Evolutionary conservation across 768 basidiomycete species (phyloP).

Genomic region (Mycena pura): DNA sequence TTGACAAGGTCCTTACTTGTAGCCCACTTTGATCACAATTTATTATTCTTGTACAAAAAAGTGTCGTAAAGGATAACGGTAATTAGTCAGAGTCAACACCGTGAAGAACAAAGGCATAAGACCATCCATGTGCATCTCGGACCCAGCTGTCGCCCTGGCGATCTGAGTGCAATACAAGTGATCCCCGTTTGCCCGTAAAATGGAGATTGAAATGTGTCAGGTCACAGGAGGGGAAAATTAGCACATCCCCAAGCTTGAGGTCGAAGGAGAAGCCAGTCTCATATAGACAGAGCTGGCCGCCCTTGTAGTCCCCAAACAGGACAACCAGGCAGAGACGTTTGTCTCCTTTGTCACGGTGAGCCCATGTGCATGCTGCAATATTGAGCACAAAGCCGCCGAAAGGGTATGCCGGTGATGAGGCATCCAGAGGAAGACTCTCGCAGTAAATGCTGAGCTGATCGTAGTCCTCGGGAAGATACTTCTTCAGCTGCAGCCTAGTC

Average conservation of each 20-base stretch:
- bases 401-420: slow-evolving; percentile 26
- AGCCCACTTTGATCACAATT: too few relatives aligned
- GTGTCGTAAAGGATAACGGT: too few relatives aligned
- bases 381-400: slow-evolving; percentile 37
- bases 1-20: too few relatives aligned
- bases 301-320: slow-evolving; percentile 25
- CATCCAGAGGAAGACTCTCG: slow-evolving; percentile 27
- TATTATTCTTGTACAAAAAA: too few relatives aligned
- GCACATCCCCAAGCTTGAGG: slow-evolving; percentile 20
- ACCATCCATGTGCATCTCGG: too few relatives aligned
- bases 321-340: slow-evolving; percentile 31
- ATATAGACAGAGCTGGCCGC: slow-evolving; percentile 27
- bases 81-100: too few relatives aligned
- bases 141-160: too few relatives aligned
- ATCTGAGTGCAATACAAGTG: too few relatives aligned
- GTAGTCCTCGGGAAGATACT: slow-evolving; percentile 30
- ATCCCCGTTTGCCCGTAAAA: not conserved
- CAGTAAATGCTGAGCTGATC: slow-evolving; percentile 26
- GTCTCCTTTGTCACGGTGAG: slow-evolving; percentile 33
- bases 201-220: slow-evolving; percentile 21
- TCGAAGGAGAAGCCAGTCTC: slow-evolving; percentile 27
- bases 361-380: slow-evolving; percentile 27
- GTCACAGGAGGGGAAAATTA: not conserved
- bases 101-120: too few relatives aligned
- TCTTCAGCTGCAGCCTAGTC: slow-evolving; percentile 23